Percentiles rank a stretch among this genome's conserved stretches.
Evolutionary conservation across 2,329 filamentous ascomycete species (phyloP).

Genomic region (Fonsecaea pedrosoi): DNA sequence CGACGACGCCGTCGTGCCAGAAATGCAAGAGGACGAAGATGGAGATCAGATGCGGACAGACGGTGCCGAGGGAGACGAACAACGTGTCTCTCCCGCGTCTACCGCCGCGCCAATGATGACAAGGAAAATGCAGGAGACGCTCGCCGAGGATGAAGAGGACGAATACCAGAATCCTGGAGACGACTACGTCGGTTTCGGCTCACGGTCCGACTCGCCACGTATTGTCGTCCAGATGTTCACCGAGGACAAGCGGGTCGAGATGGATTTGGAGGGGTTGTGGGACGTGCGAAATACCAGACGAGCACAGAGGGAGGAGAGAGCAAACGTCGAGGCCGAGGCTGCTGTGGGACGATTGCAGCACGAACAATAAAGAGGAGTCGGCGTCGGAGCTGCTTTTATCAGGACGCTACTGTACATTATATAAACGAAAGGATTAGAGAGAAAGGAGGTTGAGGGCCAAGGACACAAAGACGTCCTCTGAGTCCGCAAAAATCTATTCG

Average conservation of each 20-base stretch:
- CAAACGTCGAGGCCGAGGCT: constrained; percentile 24
- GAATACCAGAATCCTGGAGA: constrained; percentile 51
- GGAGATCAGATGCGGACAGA: constrained; percentile 4
- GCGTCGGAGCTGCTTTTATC: background rate
- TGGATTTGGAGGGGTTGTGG: constrained; percentile 72
- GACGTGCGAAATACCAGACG: constrained; percentile 43
- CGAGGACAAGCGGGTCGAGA: constrained; percentile 70
- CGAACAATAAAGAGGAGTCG: background rate
- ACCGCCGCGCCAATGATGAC: background rate
- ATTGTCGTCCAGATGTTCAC: constrained; percentile 76
- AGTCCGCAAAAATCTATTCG: background rate
- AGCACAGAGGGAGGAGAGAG: constrained; percentile 26
- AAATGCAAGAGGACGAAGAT: background rate
- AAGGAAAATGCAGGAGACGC: constrained; percentile 22
- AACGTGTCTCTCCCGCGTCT: background rate
- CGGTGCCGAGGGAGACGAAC: background rate
- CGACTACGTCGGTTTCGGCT: constrained; percentile 80
- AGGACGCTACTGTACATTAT: background rate
- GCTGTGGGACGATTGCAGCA: constrained; percentile 13
- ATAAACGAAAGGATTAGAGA: background rate
- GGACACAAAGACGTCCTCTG: background rate
- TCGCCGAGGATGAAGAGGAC: constrained; percentile 46
- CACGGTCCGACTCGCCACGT: constrained; percentile 61
- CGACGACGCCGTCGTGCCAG: constrained; percentile 41
- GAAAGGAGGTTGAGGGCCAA: background rate